Base-by-base conservation (phyloP, 768 basidiomycete genomes). In the Boletus pseudopeckii region DNA sequence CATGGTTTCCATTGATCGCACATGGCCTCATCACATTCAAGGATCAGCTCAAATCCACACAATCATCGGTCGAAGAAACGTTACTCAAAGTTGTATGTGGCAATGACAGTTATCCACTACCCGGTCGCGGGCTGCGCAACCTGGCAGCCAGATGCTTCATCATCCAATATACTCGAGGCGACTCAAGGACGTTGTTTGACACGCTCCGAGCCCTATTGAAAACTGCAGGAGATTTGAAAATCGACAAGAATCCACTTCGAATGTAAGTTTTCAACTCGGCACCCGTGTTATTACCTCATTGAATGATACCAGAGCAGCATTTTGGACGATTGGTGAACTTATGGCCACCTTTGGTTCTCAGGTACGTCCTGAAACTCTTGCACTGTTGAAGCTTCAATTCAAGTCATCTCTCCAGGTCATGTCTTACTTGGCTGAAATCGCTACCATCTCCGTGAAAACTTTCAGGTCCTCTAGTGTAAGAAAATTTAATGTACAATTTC, bases 371-470 rank as follows among this genome's bases (percentile, higher is more conserved):
- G 34, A 38, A 15, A 17, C 5, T 34, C 32, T 41, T 40, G 22
- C 9, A 13, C 26, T 24, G 28, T n/a, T 43, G 38, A 50, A 7
- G 6, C 28, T 38, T 43, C 17, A 28, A 17, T 43, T 48, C 40
- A 20, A 55, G n/a, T 39, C 11, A 34, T 36, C 17, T 28, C 32
- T 45, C 2, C 57, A 98, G 92, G 85, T 94, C 67, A 96, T 98
- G 94, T 97, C 94, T 0, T 88, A 94, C 61, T 88, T 95, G 84
- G 80, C 86, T 28, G 96, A 98, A 66, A 88, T 95, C 33, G 74
- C 82, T 18, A 73, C 77, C 2, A 75, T 83, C 0, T 76, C 85
- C 0, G 69, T 90, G 40, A 92, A 85, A 67, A 81, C 86, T 0
- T 78, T 81, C 60, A 88, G 81, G 56, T 82, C 86, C 9, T 92